Percentiles rank a stretch among this genome's conserved stretches.
Evolutionary conservation across 176 grass and related monocot species (phyloP).

Genomic region (Triticum urartu): DNA sequence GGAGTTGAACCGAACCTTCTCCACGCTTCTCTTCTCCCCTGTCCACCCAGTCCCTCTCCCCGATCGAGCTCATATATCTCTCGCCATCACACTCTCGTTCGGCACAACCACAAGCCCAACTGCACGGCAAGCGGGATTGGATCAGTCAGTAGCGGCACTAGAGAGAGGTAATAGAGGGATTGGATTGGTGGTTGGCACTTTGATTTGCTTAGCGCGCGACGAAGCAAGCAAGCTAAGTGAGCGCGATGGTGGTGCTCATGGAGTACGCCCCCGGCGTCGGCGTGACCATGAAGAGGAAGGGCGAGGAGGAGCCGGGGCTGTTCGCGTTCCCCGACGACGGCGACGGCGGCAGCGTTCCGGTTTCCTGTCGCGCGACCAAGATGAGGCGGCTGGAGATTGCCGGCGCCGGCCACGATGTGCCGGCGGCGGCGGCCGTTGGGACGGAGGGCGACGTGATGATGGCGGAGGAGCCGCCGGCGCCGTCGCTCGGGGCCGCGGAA

Average conservation of each 20-base stretch:
- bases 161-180: neutral
- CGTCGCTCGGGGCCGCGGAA: neutral
- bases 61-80: neutral
- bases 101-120: neutral
- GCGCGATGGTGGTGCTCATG: conserved; percentile 43
- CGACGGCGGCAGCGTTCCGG: neutral
- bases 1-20: conserved; percentile 32
- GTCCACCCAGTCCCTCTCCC: neutral
- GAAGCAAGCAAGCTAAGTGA: neutral
- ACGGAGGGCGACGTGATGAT: conserved; percentile 14
- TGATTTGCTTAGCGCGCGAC: neutral
- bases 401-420: neutral
- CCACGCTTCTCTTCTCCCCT: conserved; percentile 14
- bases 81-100: neutral
- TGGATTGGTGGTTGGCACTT: neutral
- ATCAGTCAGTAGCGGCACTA: neutral
- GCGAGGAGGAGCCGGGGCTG: conserved; percentile 8
- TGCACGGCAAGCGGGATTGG: neutral
- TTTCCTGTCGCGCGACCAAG: conserved; percentile 41
- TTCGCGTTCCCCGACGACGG: neutral
- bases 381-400: conserved; percentile 26
- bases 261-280: conserved; percentile 24
- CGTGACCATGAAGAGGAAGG: conserved; percentile 41
- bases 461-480: neutral
- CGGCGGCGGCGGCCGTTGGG: neutral